These are phyloP conservation scores for Polygonum maritimum DNA, from an alignment of 148 eudicot species.

Conservation along the genomic window DNA sequence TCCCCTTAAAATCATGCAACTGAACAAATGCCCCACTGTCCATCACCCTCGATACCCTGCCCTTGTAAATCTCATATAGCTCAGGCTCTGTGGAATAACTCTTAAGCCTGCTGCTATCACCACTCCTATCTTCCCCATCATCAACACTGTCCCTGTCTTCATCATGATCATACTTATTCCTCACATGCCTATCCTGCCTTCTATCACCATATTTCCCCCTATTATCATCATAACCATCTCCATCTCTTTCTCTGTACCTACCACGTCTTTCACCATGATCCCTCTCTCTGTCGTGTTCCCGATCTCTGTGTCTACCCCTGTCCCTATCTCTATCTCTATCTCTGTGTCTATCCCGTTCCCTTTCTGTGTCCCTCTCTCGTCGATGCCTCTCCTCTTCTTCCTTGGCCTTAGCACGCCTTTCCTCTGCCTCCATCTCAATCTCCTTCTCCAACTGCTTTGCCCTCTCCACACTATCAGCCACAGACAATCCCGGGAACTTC, in stretches of 20 bases:
- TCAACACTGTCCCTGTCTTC: not conserved
- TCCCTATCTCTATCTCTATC: slow-evolving; percentile 1
- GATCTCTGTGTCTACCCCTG: slow-evolving; percentile 15
- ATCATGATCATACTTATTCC: slow-evolving; percentile 18
- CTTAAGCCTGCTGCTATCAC: slow-evolving; percentile 14
- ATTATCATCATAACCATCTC: slow-evolving; percentile 13
- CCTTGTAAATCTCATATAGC: slow-evolving; percentile 64
- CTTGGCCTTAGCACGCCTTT: slow-evolving; percentile 17
- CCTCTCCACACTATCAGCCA: slow-evolving; percentile 45
- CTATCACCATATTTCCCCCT: slow-evolving; percentile 19
- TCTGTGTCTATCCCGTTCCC: slow-evolving; percentile 24
- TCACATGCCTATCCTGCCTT: slow-evolving; percentile 22
- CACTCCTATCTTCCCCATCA: slow-evolving; percentile 26
- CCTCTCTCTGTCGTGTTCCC: slow-evolving; percentile 13
- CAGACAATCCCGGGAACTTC: slow-evolving; percentile 38
- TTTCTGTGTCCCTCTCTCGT: slow-evolving; percentile 11
- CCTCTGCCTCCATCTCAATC: slow-evolving; percentile 26
- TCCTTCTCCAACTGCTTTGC: slow-evolving; percentile 23
- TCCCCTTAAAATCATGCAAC: slow-evolving; percentile 52
- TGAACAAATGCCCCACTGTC: slow-evolving; percentile 83
- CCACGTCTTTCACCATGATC: slow-evolving; percentile 17
- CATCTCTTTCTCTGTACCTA: slow-evolving; percentile 14
- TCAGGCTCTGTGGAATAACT: slow-evolving; percentile 38
- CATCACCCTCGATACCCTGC: slow-evolving; percentile 73
- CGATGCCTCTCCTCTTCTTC: slow-evolving; percentile 5